Evolutionary conservation across 345 rosid species (phyloP), one percentile per base, ranked within the genome.

Genomic region (Hirschfeldia incana): DNA sequence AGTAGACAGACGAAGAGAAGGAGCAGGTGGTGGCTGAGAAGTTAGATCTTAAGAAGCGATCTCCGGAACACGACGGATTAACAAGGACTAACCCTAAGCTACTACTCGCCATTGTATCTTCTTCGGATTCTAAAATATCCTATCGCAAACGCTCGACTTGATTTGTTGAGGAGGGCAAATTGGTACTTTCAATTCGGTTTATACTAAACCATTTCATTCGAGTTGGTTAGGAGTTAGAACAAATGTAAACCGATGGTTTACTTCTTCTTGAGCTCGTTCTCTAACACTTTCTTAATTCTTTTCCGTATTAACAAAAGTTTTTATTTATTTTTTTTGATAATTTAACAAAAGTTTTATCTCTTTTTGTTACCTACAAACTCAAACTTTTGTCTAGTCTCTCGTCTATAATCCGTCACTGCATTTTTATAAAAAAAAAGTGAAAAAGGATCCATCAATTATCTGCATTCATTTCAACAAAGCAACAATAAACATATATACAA

Each of bases 71-170:
- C 64, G 75, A 70, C 4, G 82, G 75, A 53, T 9, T 12, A 44
- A 53, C 75, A 8, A 69, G 12, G 26, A 33, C 72, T n/a, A 21
- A 29, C 51, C 70, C 83, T 62, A 63, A 51, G 75, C 75, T 74
- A 12, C 17, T 3, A 12, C 17, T 3, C 30, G 82, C 75, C 82
- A 79, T 78, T 34, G 57, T 21, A 17, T 4, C 55, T 49, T 49
- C 57, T 16, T n/a, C 57, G 57, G 57, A 51, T 46, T 16, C 49
- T 42, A 42, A 46, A 21, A 21, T n/a, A 51, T 53, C 59, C 59
- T 49, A 49, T 49, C 55, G 16, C 59, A 53, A 53, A 53, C 59
- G 9, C 59, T 51, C 57, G 15, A 46, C 53, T 42, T 44, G 51
- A 44, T 44, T 44, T 49, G 6, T 49, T n/a, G 55, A n/a, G 1